Conservation (phyloP, 768 basidiomycete genomes). For the Agrocybe pediades region DNA sequence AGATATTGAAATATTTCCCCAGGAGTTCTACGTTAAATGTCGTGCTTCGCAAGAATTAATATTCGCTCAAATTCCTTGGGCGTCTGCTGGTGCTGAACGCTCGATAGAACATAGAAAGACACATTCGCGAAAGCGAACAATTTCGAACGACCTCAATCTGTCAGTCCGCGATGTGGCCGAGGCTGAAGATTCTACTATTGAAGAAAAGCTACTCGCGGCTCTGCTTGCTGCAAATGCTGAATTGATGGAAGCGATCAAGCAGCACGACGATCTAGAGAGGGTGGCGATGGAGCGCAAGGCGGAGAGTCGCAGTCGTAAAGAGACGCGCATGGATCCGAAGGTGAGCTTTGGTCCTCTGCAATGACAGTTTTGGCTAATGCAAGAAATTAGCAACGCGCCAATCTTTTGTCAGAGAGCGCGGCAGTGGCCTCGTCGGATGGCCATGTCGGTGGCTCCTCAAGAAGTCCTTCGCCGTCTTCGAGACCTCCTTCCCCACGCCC, state of each 20-base stretch:
- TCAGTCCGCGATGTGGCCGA: conserved; percentile 24
- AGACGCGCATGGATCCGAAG: conserved; percentile 63
- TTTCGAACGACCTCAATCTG: conserved; percentile 14
- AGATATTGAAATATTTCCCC: conserved; percentile 2
- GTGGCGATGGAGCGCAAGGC: conserved; percentile 65
- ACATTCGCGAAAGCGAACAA: conserved; percentile 24
- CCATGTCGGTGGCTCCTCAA: conserved; percentile 25
- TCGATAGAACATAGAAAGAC: conserved; percentile 33
- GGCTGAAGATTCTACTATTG: conserved; percentile 54
- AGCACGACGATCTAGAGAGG: conserved; percentile 78
- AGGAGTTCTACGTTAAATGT: conserved; percentile 88
- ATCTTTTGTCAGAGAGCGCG: no score
- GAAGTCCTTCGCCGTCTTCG: conserved; percentile 43
- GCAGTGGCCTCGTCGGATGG: conserved; percentile 13
- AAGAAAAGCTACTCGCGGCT: conserved; percentile 74
- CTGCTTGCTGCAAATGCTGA: conserved; percentile 76
- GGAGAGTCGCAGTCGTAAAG: conserved; percentile 71
- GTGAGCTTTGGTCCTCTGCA: no score
- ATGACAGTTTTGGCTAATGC: no score
- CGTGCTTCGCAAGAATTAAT: conserved; percentile 83
- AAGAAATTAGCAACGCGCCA: no score
- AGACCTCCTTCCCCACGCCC: conserved; percentile 36
- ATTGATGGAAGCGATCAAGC: conserved; percentile 64
- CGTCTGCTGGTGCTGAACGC: conserved; percentile 76
- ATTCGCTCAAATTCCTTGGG: conserved; percentile 89